phyloP scores from a whole-genome alignment of 2,329 filamentous ascomycete genomes.

The Cadophora gregata region DNA sequence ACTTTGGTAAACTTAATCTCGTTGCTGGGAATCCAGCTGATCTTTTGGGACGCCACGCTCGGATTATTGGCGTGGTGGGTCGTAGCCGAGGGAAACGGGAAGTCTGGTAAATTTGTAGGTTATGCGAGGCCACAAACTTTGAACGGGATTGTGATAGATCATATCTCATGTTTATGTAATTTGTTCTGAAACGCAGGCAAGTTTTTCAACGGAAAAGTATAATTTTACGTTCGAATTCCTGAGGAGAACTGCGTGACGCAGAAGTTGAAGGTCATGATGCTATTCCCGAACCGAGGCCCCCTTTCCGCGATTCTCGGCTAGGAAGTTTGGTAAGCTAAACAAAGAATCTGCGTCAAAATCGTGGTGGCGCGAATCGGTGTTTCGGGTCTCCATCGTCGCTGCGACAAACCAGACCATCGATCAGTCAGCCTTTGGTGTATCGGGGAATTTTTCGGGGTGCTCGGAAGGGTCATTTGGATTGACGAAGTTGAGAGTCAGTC shows the following conservation, averaged over 20 bases:
- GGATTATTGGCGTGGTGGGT: not conserved
- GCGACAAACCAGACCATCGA: too few species aligned
- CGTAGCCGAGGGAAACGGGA: not conserved
- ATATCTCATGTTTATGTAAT: not conserved
- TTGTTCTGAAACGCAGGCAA: too few species aligned
- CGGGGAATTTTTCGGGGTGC: too few species aligned
- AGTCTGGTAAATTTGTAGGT: constrained; percentile 9
- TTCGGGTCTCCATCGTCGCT: not conserved
- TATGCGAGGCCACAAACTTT: not conserved
- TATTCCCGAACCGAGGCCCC: constrained; percentile 13
- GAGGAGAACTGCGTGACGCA: not conserved
- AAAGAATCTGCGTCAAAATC: not conserved
- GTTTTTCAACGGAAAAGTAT: too few species aligned
- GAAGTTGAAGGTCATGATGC: not conserved
- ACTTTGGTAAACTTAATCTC: constrained; percentile 7
- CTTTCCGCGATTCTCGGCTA: not conserved
- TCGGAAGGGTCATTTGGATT: too few species aligned
- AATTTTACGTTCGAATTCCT: too few species aligned
- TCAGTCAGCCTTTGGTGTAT: too few species aligned
- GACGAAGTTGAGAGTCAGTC: too few species aligned
- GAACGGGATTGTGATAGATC: not conserved
- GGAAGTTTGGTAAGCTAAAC: constrained; percentile 11
- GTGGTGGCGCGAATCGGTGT: not conserved
- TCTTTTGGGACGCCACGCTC: not conserved
- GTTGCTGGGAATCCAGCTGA: not conserved